Conservation (phyloP, 768 basidiomycete species). For the Boletus insuetus region DNA sequence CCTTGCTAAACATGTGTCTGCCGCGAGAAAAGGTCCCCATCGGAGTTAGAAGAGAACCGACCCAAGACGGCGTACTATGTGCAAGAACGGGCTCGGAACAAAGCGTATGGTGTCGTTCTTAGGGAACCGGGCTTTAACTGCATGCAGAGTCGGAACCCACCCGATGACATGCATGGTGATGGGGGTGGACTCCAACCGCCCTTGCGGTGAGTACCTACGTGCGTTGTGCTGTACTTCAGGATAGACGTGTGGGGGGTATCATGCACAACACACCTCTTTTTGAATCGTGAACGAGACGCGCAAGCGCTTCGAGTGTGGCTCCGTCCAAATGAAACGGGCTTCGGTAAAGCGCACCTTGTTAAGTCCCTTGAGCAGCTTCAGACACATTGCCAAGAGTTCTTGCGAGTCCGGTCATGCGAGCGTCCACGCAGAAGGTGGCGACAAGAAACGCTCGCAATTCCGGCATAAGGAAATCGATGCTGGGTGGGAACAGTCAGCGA, state of each 20-base stretch:
- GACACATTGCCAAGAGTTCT: slow-evolving; percentile 89
- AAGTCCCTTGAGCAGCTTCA: slow-evolving; percentile 92
- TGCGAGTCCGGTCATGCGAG: slow-evolving; percentile 86
- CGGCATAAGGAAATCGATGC: slow-evolving; percentile 91
- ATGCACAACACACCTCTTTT: slow-evolving; percentile 71
- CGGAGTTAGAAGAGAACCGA: no score
- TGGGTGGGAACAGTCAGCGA: slow-evolving; percentile 28
- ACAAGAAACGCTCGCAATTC: slow-evolving; percentile 94
- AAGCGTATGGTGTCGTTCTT: no score
- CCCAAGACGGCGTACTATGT: no score
- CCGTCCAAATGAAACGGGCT: slow-evolving; percentile 99
- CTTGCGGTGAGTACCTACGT: slow-evolving; percentile 82
- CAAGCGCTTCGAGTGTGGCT: slow-evolving; percentile 93
- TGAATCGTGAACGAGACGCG: slow-evolving; percentile 95
- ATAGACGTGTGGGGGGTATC: not conserved
- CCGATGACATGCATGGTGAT: no score
- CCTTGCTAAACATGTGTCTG: no score
- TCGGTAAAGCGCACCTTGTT: slow-evolving; percentile 96
- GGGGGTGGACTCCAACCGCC: no score
- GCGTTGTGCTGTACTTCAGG: not conserved
- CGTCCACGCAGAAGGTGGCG: slow-evolving; percentile 86
- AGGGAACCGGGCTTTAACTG: no score
- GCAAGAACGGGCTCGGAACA: no score
- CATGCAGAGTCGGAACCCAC: no score
- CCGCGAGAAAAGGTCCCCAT: no score